These are phyloP conservation scores for Wickerhamiella bombiphila DNA, from an alignment of 805 yeast species.

Conservation along the genomic window DNA sequence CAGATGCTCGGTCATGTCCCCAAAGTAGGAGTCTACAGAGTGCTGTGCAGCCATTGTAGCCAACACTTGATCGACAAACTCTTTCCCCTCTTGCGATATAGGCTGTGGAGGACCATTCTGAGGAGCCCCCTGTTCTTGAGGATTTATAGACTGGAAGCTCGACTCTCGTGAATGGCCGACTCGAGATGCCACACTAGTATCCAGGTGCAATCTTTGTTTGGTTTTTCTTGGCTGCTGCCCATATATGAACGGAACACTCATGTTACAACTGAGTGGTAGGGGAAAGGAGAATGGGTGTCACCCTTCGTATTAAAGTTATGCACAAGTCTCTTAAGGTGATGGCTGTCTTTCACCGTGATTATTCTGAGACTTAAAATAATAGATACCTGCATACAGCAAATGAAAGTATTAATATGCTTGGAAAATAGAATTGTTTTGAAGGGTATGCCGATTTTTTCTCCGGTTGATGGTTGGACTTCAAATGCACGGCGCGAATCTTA, in stretches of 20 bases:
- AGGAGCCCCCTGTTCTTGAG: background rate
- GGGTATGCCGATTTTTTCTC: too few relatives aligned
- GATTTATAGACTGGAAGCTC: background rate
- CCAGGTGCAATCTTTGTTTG: background rate
- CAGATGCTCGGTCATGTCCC: slow-evolving; percentile 23
- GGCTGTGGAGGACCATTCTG: background rate
- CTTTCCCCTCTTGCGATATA: background rate
- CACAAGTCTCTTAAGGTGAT: too few relatives aligned
- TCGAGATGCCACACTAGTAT: background rate
- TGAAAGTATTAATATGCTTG: background rate
- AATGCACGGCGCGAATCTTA: too few relatives aligned
- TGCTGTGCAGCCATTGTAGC: background rate
- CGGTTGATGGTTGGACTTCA: too few relatives aligned
- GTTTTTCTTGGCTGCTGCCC: background rate
- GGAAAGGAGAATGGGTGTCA: too few relatives aligned
- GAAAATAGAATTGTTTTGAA: too few relatives aligned
- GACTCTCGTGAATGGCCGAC: slow-evolving; percentile 2
- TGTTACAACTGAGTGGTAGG: background rate
- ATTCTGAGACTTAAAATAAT: background rate
- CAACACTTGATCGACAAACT: background rate
- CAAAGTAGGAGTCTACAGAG: background rate
- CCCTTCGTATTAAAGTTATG: too few relatives aligned
- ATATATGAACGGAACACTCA: background rate
- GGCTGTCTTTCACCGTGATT: too few relatives aligned
- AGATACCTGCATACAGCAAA: background rate